Base-by-base conservation (phyloP, 2,329 filamentous ascomycete species). In the Fusarium sp. region DNA sequence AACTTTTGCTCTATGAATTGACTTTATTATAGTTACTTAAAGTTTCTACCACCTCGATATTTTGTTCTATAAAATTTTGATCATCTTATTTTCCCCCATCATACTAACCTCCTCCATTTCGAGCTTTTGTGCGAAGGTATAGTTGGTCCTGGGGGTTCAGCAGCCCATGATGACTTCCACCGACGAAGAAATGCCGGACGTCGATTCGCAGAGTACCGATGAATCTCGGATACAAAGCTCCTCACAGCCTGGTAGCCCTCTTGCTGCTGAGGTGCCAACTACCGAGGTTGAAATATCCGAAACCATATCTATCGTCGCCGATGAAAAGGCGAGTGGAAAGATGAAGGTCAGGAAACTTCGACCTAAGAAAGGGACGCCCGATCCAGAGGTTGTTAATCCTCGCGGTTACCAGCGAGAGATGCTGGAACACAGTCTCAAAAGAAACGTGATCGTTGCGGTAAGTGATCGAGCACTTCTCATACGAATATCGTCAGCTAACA, bases 391-490 rank as follows among this genome's bases (percentile, higher is more conserved):
- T 42, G 82, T 87, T 71, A 78, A 80, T 59, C 78, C 86, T 20
- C 82, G 91, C 48, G 87, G 86, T 2, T 95, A 94, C 73, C 92
- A 95, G 78, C 75, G 87, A 21, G 92, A 94, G 79, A 94, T 95
- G 92, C 83, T 92, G 55, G 85, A 90, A 62, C 85, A 87, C 74
- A 93, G 91, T 73, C 81, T 92, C 72, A 84, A 86, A 64, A 81
- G 85, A 48, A 94, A 94, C 76, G 87, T 91, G 32, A 93, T 94
- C 70, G 88, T 93, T 55, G 88, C 88, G 27, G 91, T 93, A 81
- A 66, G 84, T 79, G 34, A 25, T 23, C 23, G 4, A 20, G 30
- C n/a, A 42, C 40, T 13, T 2, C n/a, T 8, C 32, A 12, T 46
- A 42, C 16, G 2, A 16, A 27, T 25, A 7, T 3, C 5, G 8